Evolutionary conservation across 2,329 filamentous ascomycete species (phyloP), one percentile per base, ranked within the genome.

Genomic region (Xylariales sp.): DNA sequence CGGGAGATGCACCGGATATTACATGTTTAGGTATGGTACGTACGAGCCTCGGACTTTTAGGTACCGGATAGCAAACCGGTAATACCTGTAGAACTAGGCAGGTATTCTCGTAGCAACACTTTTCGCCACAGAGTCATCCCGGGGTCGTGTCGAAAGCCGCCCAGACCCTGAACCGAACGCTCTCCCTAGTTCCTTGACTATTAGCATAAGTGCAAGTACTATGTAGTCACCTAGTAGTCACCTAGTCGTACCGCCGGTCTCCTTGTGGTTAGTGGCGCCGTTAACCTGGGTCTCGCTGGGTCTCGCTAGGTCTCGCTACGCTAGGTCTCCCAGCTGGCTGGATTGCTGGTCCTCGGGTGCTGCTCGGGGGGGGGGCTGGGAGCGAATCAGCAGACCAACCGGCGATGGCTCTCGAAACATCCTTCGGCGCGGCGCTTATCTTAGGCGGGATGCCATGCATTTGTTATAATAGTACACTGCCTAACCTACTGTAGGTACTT

Each of bases 301-400:
- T 49, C 46, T 60, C 61, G 43, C 54, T 67, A 59, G 61, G 58
- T 67, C 58, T 68, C 63, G 23, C 23, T 23, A 23, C 23, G 23
- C 23, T 23, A 23, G 59, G 58, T 67, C 58, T 68, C 63, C 65
- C 68, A 67, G 68, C 68, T 60, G 59, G 68, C 62, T 60, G 68
- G 68, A 63, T 68, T 64, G 53, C 58, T 59, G 34, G 46, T 61
- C 53, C 23, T 56, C 23, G 23, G 23, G 23, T 23, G 23, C 23
- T 23, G 23, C 23, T 55, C 56, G 64, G 12, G 55, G 64, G 12
- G 55, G 46, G 50, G 30, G 18, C 60, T 36, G 43, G 34, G 60
- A 45, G 61, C 64, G 52, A 67, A 64, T 65, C 57, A 64, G 60
- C 39, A 49, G 48, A 41, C 62, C 39, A 61, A 48, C 65, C 18